These are phyloP conservation scores for Ceratobasidium sp. DNA, from an alignment of 1,284 basidiomycete species.

Conservation along the genomic window DNA sequence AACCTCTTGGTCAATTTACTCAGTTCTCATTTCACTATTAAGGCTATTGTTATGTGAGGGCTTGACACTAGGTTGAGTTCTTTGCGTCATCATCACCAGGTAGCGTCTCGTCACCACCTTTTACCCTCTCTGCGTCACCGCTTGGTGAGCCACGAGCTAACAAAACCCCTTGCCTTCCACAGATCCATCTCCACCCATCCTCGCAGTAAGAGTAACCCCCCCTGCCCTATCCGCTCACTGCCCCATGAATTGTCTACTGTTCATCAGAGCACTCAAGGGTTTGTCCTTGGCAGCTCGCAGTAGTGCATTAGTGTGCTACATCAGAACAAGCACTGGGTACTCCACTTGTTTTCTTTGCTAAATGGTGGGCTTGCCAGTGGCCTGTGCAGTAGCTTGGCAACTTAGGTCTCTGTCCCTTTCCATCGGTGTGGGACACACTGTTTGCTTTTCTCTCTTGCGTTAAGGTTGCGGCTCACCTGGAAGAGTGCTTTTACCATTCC, in stretches of 20 bases:
- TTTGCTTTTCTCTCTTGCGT: no score
- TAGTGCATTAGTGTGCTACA: not conserved
- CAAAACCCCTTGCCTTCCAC: not conserved
- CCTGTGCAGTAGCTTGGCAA: not conserved
- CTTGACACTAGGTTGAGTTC: no score
- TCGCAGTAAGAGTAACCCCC: not conserved
- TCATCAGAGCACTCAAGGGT: not conserved
- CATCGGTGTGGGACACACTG: no score
- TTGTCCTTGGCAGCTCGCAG: not conserved
- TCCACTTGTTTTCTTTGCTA: not conserved
- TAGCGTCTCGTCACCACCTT: no score
- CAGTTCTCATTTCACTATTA: no score
- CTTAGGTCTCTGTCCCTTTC: no score
- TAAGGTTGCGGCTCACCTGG: no score
- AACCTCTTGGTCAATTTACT: no score
- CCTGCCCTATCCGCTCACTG: not conserved
- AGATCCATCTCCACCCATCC: not conserved
- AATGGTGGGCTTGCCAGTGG: not conserved
- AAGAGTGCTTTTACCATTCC: no score
- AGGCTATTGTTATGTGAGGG: no score
- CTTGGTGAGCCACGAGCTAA: not conserved
- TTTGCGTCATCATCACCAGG: no score
- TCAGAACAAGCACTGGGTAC: not conserved
- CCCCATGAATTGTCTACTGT: not conserved
- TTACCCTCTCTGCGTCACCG: no score